Conservation (phyloP, 441 rosid genomes). For the Viola pubescens region DNA sequence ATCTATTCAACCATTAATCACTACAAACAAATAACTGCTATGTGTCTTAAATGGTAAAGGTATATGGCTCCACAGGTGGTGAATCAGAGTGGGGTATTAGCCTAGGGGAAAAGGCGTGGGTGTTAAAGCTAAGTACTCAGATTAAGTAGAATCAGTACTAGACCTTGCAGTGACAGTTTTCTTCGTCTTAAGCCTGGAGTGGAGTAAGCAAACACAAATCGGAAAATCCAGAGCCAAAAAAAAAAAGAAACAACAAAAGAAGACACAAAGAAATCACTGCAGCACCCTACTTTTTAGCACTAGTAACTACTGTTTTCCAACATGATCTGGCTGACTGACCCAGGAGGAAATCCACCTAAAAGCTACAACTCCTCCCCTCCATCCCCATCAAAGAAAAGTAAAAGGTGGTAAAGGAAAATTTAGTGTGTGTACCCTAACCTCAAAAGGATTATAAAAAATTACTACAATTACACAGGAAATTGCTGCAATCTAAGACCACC, state of each 20-base stretch:
- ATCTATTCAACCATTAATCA: slow-evolving; percentile 9
- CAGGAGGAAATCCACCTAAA: background rate
- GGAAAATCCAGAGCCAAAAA: background rate
- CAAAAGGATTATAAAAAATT: background rate
- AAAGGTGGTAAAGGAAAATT: no score
- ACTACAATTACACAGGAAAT: background rate
- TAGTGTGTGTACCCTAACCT: no score
- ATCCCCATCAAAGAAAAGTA: background rate
- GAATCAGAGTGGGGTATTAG: no score
- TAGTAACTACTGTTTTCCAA: background rate
- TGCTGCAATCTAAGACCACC: slow-evolving; percentile 6
- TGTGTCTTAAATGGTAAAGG: slow-evolving; percentile 3
- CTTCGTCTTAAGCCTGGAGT: no score
- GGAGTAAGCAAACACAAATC: background rate
- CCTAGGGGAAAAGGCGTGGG: no score
- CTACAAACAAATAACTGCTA: background rate
- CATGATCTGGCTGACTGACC: background rate
- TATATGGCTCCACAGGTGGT: background rate
- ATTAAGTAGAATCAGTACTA: no score
- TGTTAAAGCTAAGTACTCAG: no score
- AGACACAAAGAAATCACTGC: background rate
- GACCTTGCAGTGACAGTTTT: no score
- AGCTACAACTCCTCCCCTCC: background rate
- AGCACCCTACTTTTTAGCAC: slow-evolving; percentile 1
- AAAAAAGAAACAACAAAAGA: no score